phyloP scores from a whole-genome alignment of 208 protist genomes.

The Trypanosoma platydactyli region DNA sequence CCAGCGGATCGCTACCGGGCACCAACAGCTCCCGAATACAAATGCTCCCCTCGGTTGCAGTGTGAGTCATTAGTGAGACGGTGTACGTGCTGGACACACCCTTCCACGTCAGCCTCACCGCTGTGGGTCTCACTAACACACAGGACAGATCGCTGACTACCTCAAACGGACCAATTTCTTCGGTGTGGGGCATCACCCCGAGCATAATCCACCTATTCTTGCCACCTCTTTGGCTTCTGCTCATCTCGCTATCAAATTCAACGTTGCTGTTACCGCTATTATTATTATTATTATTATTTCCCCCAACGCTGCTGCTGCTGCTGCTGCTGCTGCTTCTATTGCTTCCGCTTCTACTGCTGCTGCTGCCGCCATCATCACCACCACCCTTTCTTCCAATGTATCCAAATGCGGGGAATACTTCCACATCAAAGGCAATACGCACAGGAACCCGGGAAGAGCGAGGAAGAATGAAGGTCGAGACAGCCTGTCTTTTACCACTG shows the following conservation, averaged over 20 bases:
- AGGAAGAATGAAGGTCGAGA: background rate
- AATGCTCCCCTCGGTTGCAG: background rate
- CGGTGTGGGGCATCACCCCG: background rate
- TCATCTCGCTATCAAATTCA: background rate
- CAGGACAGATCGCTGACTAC: background rate
- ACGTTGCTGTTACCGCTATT: background rate
- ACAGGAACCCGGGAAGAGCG: background rate
- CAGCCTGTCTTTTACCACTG: background rate
- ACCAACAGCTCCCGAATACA: background rate
- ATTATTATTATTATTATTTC: background rate
- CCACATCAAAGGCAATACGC: constrained; percentile 19
- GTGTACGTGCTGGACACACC: constrained; percentile 1
- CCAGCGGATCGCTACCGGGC: background rate
- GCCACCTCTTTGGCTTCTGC: background rate
- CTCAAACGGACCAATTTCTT: constrained; percentile 12
- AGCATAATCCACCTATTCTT: background rate
- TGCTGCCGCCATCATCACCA: no score
- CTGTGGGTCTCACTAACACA: background rate
- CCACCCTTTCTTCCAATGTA: background rate
- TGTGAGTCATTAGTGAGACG: background rate
- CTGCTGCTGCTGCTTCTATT: no score
- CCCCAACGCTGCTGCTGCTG: background rate
- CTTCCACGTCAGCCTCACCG: constrained; percentile 1
- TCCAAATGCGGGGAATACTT: background rate
- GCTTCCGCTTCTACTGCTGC: no score